These are phyloP conservation scores for Acanthamoeba healyi DNA, from an alignment of 208 protist genomes.

Conservation along the genomic window DNA sequence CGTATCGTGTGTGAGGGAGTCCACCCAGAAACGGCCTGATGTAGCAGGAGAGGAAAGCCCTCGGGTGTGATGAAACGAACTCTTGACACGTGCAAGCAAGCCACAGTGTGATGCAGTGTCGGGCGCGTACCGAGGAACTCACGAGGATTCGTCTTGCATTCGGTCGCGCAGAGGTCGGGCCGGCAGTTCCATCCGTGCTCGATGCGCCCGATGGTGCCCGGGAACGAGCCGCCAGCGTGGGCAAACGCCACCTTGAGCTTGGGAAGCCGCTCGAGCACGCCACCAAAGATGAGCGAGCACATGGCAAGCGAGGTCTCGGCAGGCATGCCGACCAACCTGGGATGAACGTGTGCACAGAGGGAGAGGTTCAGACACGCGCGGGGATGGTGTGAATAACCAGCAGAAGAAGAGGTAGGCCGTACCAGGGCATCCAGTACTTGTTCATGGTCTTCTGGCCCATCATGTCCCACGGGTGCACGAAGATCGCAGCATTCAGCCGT, in stretches of 20 bases:
- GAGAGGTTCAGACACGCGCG: background rate
- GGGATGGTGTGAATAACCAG: no score
- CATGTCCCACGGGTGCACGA: slow-evolving; percentile 94
- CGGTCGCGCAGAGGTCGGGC: slow-evolving; percentile 91
- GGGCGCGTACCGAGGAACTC: slow-evolving; percentile 81
- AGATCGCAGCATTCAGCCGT: slow-evolving; percentile 86
- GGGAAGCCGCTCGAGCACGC: slow-evolving; percentile 89
- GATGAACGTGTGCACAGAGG: background rate
- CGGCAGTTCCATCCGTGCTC: slow-evolving; percentile 89
- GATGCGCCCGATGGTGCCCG: slow-evolving; percentile 89
- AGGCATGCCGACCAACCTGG: slow-evolving; percentile 92
- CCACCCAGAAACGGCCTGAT: slow-evolving; percentile 89
- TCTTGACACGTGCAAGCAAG: no score
- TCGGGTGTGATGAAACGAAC: no score
- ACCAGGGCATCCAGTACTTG: slow-evolving; percentile 93
- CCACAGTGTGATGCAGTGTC: no score
- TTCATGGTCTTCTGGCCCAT: slow-evolving; percentile 86
- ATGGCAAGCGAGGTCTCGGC: slow-evolving; percentile 91
- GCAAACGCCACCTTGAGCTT: slow-evolving; percentile 90
- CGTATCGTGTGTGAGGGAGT: slow-evolving; percentile 90
- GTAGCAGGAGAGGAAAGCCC: no score
- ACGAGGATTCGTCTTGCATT: slow-evolving; percentile 81
- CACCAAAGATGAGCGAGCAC: slow-evolving; percentile 91
- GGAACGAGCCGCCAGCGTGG: slow-evolving; percentile 92
- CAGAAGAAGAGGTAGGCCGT: background rate